phyloP scores from a whole-genome alignment of 495 filamentous ascomycete genomes.

The Choiromyces venosus region DNA sequence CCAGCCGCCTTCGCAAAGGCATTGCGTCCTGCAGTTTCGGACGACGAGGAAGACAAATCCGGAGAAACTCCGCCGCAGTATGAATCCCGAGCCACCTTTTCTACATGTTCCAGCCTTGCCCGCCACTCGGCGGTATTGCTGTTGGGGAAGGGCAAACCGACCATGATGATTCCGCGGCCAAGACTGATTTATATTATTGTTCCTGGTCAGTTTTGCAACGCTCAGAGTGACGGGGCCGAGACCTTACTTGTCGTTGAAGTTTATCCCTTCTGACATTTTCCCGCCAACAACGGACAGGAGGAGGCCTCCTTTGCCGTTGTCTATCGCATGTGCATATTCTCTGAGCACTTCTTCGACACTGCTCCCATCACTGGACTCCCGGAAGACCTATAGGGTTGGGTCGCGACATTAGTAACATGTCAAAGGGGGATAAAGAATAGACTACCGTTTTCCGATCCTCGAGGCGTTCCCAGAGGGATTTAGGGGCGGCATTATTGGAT shows the following conservation, averaged over 20 bases:
- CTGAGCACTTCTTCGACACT: constrained; percentile 62
- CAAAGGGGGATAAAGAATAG: not conserved
- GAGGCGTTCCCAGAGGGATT: constrained; percentile 53
- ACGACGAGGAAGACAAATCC: constrained; percentile 1
- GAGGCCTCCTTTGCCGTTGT: constrained; percentile 63
- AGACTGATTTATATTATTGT: constrained; percentile 46
- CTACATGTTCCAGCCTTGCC: constrained; percentile 80
- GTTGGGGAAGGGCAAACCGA: constrained; percentile 92
- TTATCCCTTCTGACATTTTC: constrained; percentile 93
- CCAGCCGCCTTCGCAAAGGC: constrained; percentile 59
- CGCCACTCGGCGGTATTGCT: constrained; percentile 85
- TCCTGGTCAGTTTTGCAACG: not conserved
- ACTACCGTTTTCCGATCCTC: constrained; percentile 53
- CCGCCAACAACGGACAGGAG: constrained; percentile 93
- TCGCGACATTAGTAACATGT: not conserved
- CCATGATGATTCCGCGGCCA: constrained; percentile 79
- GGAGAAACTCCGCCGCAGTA: constrained; percentile 7
- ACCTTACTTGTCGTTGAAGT: constrained; percentile 71
- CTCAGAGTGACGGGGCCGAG: not conserved
- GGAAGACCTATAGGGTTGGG: constrained; percentile 48
- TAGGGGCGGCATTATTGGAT: constrained; percentile 22
- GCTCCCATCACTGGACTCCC: constrained; percentile 55
- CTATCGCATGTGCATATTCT: constrained; percentile 65
- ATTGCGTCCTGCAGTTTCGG: constrained; percentile 10
- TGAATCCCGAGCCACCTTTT: constrained; percentile 53